Evolutionary conservation across 139 green algal genomes (phyloP), one percentile per base, ranked within the genome.

Genomic region (Monoraphidium neglectum): DNA sequence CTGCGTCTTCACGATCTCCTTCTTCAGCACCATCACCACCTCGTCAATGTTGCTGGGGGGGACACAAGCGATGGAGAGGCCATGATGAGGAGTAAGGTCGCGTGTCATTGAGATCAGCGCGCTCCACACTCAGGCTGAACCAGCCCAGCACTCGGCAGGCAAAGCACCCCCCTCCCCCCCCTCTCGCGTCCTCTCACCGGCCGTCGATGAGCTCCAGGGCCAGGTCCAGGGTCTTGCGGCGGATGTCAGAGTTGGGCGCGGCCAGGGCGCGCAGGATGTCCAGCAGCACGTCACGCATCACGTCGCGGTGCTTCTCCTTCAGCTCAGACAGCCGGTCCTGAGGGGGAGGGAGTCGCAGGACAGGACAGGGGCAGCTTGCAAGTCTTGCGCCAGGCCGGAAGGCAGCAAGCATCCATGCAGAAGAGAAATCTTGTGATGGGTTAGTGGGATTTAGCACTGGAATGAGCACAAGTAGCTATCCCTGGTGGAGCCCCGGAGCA

Each of bases 1-100:
- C 83, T 99, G 96, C 8, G 94, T 98, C 81, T 97, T 97, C 72
- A 98, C 83, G 32, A 98, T 86, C 82, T 99, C 96, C 85, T 99
- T 99, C 87, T 99, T 99, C 64, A 99, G 87, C 47, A 97, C 92
- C 59, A 87, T 84, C 57, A 99, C 93, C 15, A 97, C 94, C 82
- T 90, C 85, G 32, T 90, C 85, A 65, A 90, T 90, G 61, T 78
- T 78, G 13, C 72, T n/a, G n/a, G n/a, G n/a, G n/a, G n/a, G n/a
- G n/a, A n/a, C n/a, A n/a, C n/a, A n/a, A n/a, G n/a, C n/a, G n/a
- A n/a, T n/a, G n/a, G n/a, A n/a, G n/a, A n/a, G n/a, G n/a, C n/a
- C n/a, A n/a, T n/a, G n/a, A n/a, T n/a, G n/a, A n/a, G n/a, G n/a
- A n/a, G n/a, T n/a, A n/a, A n/a, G n/a, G n/a, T n/a, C n/a, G n/a